Conservation (phyloP, 495 filamentous ascomycete genomes). For the Trichocladium uniseriatum region DNA sequence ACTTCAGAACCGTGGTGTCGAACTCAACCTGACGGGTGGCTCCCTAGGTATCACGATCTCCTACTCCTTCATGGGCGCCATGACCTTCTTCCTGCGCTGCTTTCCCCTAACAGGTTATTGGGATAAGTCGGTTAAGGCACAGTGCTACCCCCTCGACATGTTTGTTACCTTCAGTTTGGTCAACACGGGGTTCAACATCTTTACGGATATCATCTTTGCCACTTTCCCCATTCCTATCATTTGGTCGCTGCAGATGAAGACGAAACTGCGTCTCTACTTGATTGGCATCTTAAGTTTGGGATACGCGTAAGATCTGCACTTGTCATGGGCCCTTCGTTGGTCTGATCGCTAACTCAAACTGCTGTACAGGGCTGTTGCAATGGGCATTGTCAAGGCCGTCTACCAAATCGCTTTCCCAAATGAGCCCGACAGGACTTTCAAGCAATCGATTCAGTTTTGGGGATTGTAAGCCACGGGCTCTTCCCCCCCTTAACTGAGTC, state of each 20-base stretch:
- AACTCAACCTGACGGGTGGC: no score
- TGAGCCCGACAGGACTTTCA: constrained; percentile 10
- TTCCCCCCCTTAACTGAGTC: background rate
- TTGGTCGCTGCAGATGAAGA: constrained; percentile 14
- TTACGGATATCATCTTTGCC: constrained; percentile 16
- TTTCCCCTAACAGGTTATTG: no score
- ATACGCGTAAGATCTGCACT: constrained; percentile 17
- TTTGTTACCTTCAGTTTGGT: no score
- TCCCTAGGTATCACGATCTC: no score
- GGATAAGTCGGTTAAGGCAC: no score
- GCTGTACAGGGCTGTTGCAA: constrained; percentile 4
- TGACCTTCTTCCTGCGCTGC: no score
- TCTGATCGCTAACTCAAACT: background rate
- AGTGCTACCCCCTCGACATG: no score
- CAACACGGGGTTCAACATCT: constrained; percentile 21
- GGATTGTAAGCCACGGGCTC: constrained; percentile 11
- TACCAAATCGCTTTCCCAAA: constrained; percentile 9
- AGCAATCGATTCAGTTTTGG: constrained; percentile 8
- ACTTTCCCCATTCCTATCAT: constrained; percentile 15
- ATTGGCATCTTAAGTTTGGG: constrained; percentile 13
- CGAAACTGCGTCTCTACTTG: constrained; percentile 7
- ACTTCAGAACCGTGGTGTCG: no score
- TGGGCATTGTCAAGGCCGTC: constrained; percentile 14
- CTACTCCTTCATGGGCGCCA: no score
- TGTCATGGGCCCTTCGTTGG: background rate